Base-by-base conservation (phyloP, 164 flowering plant genomes). In the Aristolochia fimbriata region DNA sequence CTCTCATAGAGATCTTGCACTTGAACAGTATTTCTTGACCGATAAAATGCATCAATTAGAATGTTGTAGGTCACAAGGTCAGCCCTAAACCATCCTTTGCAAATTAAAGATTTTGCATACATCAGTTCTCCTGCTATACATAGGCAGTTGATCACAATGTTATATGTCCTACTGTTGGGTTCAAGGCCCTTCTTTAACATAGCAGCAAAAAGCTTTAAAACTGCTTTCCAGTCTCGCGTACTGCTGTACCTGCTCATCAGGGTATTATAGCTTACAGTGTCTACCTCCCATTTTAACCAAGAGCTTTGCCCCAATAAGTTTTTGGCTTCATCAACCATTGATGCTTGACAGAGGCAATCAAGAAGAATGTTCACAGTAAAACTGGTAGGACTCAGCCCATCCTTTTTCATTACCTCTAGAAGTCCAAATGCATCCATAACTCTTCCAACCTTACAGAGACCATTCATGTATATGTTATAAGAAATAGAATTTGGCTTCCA, bases 401-500 rank as follows among this genome's bases (percentile, higher is more conserved):
- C 12, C 10, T 33, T 16, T 45, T 50, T 51, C 63, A 61, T 61
- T 20, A 33, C 12, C 33, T 61, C 63, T 20, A 51, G 16, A 30
- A 25, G 11, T 27, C 55, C 51, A 37, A 15, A 61, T 19, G 63
- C 56, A 21, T 61, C 47, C 14, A 27, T 25, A 33, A 37, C 30
- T 20, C 15, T 51, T 20, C 47, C 63, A n/a, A 8, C 63, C 19
- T 51, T 20, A 51, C 63, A 61, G 19, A 61, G 63, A 13, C 55
- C 63, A 27, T 33, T 63, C 16, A 63, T 47, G 49, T 55, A 55
- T 21, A 31, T 47, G 48, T 55, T 55, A 48, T 56, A 56, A 55
- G 41, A 46, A 31, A 55, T 12, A 12, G 66, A 33, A 56, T 48
- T 63, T 27, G 66, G 66, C 30, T 48, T 56, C 66, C 66, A 63